Conservation (phyloP, 2,329 filamentous ascomycete genomes). For the Trichoderma guizhouense region DNA sequence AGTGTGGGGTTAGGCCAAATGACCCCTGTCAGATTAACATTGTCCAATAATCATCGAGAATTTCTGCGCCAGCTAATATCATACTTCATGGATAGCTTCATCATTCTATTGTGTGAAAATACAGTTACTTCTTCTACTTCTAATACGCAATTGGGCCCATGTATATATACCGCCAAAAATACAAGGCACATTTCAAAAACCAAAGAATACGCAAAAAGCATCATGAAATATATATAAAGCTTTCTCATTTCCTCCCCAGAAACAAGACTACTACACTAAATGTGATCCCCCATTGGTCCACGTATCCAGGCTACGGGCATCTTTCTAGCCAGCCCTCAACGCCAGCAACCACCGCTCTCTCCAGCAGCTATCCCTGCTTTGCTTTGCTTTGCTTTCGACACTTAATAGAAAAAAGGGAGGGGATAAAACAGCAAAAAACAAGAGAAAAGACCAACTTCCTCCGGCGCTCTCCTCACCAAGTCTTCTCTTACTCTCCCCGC, state of each 20-base stretch:
- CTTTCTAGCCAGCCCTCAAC: constrained; percentile 17
- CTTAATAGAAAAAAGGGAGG: not conserved
- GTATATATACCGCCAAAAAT: not conserved
- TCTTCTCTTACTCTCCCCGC: not conserved
- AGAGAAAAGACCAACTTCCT: constrained; percentile 1
- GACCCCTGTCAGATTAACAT: not conserved
- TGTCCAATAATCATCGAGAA: not conserved
- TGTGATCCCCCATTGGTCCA: constrained; percentile 15
- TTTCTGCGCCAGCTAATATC: not conserved
- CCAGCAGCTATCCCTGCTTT: not conserved
- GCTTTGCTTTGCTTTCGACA: not conserved
- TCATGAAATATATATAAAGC: constrained; percentile 4
- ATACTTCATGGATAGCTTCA: not conserved
- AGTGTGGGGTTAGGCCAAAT: not conserved
- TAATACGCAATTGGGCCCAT: not conserved
- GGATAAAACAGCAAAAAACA: not conserved
- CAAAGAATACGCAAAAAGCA: not conserved
- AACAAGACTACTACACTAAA: constrained; percentile 10
- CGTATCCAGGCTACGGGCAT: constrained; percentile 20
- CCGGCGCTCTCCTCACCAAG: not conserved
- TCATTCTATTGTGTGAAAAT: not conserved
- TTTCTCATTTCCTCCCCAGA: constrained; percentile 17
- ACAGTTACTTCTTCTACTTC: not conserved
- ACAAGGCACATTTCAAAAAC: not conserved
- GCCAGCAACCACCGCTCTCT: not conserved